Conservation (phyloP, 352 stramenopile species). For the Globisporangium irregulare region DNA sequence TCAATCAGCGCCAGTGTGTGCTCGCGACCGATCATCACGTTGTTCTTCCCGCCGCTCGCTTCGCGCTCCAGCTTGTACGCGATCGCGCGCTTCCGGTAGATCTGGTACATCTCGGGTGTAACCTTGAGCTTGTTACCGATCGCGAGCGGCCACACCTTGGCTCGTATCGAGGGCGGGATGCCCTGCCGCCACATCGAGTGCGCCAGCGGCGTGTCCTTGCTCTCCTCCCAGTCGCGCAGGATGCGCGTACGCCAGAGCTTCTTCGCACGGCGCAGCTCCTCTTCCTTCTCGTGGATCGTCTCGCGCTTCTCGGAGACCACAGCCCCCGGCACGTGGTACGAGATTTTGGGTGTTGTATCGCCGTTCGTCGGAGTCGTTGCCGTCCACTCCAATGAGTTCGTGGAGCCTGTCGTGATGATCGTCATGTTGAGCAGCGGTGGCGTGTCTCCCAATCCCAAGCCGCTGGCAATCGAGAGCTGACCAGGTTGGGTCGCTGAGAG, state of each 20-base stretch:
- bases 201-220: conserved; percentile 65
- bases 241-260: conserved; percentile 82
- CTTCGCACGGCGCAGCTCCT: conserved; percentile 77
- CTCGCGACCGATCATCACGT: conserved; percentile 31
- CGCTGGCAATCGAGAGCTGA: neutral
- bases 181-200: conserved; percentile 80
- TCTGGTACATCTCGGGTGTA: conserved; percentile 84
- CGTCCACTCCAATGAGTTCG: conserved; percentile 11
- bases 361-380: conserved; percentile 15
- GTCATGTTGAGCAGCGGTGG: conserved; percentile 17
- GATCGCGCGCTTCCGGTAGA: conserved; percentile 63
- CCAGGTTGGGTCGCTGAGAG: conserved; percentile 14
- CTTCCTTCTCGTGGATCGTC: conserved; percentile 73
- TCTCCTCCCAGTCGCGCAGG: conserved; percentile 74
- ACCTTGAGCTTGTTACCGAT: conserved; percentile 87
- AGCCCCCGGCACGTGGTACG: conserved; percentile 1
- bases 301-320: conserved; percentile 25
- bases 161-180: conserved; percentile 79
- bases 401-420: conserved; percentile 6
- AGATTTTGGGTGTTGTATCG: conserved; percentile 10
- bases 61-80: conserved; percentile 52
- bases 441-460: neutral
- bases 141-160: conserved; percentile 77
- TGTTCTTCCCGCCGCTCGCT: conserved; percentile 18
- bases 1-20: conserved; percentile 83